Conservation (phyloP, 164 flowering plant genomes). For the Macadamia integrifolia region DNA sequence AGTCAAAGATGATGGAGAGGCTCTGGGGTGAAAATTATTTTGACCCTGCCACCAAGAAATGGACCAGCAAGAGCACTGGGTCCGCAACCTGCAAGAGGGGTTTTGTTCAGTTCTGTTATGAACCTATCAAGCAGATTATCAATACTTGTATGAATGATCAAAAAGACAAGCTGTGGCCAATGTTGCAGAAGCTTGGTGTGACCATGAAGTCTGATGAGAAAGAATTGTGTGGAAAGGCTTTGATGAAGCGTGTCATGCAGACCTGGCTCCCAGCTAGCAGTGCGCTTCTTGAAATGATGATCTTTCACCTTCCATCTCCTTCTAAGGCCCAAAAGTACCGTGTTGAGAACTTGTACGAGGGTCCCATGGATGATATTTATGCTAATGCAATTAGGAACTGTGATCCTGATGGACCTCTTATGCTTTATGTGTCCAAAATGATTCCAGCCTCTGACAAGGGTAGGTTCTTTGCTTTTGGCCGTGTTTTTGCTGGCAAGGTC, state of each 20-base stretch:
- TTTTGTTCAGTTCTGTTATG: constrained; percentile 34
- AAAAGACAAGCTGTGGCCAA: constrained; percentile 31
- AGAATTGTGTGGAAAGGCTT: constrained; percentile 25
- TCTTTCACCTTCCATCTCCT: constrained; percentile 35
- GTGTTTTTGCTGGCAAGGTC: constrained; percentile 31
- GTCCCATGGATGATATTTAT: constrained; percentile 31
- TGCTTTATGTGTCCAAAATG: constrained; percentile 35
- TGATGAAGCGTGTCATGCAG: constrained; percentile 39
- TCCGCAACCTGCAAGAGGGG: constrained; percentile 31
- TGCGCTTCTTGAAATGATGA: constrained; percentile 34
- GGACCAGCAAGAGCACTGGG: constrained; percentile 32
- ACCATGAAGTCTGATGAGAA: constrained; percentile 30
- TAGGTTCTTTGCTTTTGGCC: constrained; percentile 33
- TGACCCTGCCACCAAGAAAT: constrained; percentile 32
- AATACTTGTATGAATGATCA: constrained; percentile 34
- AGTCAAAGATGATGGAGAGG: constrained; percentile 13
- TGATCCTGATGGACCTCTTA: constrained; percentile 31
- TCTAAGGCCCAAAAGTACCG: constrained; percentile 28
- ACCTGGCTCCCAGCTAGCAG: constrained; percentile 29
- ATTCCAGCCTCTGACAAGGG: constrained; percentile 37
- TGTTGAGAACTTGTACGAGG: constrained; percentile 34
- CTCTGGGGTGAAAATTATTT: constrained; percentile 37
- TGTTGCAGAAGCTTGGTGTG: constrained; percentile 29
- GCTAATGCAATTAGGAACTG: constrained; percentile 32
- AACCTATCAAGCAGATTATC: constrained; percentile 31